phyloP scores from a whole-genome alignment of 805 yeast species.

The Cyberlindnera saturnus region DNA sequence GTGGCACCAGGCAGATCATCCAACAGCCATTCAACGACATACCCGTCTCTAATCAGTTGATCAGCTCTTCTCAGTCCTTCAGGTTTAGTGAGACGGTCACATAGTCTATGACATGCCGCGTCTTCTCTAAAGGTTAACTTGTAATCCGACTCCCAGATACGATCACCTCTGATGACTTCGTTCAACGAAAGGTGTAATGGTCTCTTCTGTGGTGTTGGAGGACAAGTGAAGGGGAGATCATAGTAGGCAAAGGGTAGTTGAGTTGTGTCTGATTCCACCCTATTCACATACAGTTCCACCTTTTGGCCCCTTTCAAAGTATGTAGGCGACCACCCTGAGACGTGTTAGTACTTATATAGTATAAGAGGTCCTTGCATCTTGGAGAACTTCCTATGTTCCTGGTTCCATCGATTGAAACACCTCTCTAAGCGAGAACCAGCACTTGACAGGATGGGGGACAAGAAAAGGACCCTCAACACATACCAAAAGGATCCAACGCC shows the following conservation, averaged over 20 bases:
- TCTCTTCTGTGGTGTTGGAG: slow-evolving; percentile 46
- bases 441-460: too few species aligned
- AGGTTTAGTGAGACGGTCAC: slow-evolving; percentile 57
- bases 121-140: slow-evolving; percentile 59
- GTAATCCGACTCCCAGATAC: slow-evolving; percentile 72
- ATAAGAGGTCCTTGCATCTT: not conserved
- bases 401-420: not conserved
- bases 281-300: slow-evolving; percentile 68
- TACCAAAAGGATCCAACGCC: slow-evolving; percentile 22
- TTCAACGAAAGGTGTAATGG: slow-evolving; percentile 67
- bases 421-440: not conserved
- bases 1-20: slow-evolving; percentile 89
- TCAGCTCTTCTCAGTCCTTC: slow-evolving; percentile 50
- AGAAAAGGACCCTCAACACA: slow-evolving; percentile 3
- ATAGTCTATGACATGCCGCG: slow-evolving; percentile 56
- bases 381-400: too few species aligned
- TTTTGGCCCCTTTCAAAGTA: slow-evolving; percentile 45
- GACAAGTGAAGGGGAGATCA: slow-evolving; percentile 77
- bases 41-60: slow-evolving; percentile 58
- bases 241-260: slow-evolving; percentile 74
- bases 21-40: slow-evolving; percentile 76
- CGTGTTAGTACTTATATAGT: slow-evolving; percentile 1
- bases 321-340: slow-evolving; percentile 30
- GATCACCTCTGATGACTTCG: slow-evolving; percentile 74
- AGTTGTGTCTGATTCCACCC: slow-evolving; percentile 71